phyloP scores from a whole-genome alignment of 768 basidiomycete genomes.

The Hericium erinaceus region DNA sequence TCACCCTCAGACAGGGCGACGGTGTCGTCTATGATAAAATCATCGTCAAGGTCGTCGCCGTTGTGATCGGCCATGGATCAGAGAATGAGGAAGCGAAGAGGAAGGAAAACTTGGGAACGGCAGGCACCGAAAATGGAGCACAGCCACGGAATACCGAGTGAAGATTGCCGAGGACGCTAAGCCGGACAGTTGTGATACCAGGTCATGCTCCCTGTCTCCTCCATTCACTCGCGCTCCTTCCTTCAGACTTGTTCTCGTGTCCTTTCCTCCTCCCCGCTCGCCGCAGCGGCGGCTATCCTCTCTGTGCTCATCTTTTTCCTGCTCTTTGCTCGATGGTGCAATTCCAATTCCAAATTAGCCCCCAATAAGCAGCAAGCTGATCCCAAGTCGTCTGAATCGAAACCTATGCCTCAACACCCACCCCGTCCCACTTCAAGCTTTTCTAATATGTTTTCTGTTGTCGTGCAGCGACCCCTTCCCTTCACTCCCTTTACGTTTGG shows the following conservation, averaged over 20 bases:
- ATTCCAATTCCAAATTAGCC: constrained; percentile 1
- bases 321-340: constrained; percentile 3
- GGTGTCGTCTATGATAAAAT: constrained; percentile 63
- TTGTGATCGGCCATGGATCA: constrained; percentile 28
- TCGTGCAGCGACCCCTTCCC: constrained; percentile 5
- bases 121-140: not conserved
- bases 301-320: not conserved
- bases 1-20: constrained; percentile 60
- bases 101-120: not conserved
- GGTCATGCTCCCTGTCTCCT: not conserved
- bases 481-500: constrained; percentile 1
- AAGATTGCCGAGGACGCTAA: not conserved
- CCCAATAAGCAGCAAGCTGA: too few species aligned
- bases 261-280: not conserved
- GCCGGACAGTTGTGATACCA: not conserved
- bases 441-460: constrained; percentile 9
- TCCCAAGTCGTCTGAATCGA: too few species aligned
- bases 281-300: not conserved
- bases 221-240: not conserved
- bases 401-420: not conserved
- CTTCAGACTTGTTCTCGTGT: not conserved
- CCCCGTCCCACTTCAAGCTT: not conserved
- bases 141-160: not conserved
- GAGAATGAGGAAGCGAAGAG: not conserved
- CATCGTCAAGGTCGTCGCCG: constrained; percentile 80